Evolutionary conservation across 495 filamentous ascomycete species (phyloP).

Genomic region (Podospora bellae-mahoneyi): DNA sequence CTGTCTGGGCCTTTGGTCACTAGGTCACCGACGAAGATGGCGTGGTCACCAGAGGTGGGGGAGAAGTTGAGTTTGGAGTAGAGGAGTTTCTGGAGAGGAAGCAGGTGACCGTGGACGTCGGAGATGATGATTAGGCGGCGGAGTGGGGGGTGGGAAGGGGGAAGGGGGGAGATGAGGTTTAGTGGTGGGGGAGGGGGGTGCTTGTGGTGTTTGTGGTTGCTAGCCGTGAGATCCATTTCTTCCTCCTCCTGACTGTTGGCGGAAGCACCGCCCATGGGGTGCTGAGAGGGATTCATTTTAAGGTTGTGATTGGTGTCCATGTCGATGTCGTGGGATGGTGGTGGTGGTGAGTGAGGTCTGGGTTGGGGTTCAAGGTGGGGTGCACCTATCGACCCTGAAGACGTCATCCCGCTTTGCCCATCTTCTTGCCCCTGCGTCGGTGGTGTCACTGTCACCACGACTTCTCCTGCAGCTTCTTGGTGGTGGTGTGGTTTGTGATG

Average conservation of each 20-base stretch:
- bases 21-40: slow-evolving; percentile 80
- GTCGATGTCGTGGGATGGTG: background rate
- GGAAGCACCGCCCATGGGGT: background rate
- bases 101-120: slow-evolving; percentile 83
- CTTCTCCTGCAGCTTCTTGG: background rate
- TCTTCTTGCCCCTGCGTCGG: background rate
- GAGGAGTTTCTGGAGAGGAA: slow-evolving; percentile 64
- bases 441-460: slow-evolving; percentile 3
- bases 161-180: slow-evolving; percentile 35
- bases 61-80: slow-evolving; percentile 60
- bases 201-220: slow-evolving; percentile 19
- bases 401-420: slow-evolving; percentile 4
- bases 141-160: slow-evolving; percentile 34
- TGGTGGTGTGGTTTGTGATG: slow-evolving; percentile 6
- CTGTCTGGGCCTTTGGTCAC: slow-evolving; percentile 88
- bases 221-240: background rate
- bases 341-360: background rate
- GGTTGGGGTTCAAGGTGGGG: slow-evolving; percentile 4
- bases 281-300: background rate
- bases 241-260: background rate
- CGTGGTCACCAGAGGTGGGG: slow-evolving; percentile 57
- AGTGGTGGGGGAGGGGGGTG: slow-evolving; percentile 32
- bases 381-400: background rate
- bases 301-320: slow-evolving; percentile 9
- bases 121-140: slow-evolving; percentile 68